A percentile compares a stretch with the other conserved stretches of the same genome.
phyloP scores from a whole-genome alignment of 169 alveolate genomes.

The Plasmodium berghei region DNA sequence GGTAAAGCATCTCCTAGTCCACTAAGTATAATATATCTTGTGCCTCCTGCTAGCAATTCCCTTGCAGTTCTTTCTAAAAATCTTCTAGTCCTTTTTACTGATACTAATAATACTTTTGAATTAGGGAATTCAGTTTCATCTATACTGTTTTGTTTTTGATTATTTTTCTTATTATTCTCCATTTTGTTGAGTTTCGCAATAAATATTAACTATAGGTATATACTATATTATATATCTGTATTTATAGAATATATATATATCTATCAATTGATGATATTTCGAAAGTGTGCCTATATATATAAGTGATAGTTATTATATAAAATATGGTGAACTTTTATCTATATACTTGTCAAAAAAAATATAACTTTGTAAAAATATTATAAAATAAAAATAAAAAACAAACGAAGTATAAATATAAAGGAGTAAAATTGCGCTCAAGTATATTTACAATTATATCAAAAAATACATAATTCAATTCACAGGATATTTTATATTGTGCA shows the following conservation, averaged over 20 bases:
- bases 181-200: slow-evolving; percentile 7
- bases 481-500: too few species aligned
- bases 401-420: too few species aligned
- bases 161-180: slow-evolving; percentile 67
- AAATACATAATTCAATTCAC: too few species aligned
- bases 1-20: slow-evolving; percentile 90
- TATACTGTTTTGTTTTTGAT: slow-evolving; percentile 53
- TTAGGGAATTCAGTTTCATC: slow-evolving; percentile 83
- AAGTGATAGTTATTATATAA: too few species aligned
- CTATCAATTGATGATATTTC: too few species aligned
- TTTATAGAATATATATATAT: too few species aligned
- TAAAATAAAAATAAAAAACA: too few species aligned
- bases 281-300: background rate
- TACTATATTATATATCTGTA: background rate
- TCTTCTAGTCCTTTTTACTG: slow-evolving; percentile 84
- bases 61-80: slow-evolving; percentile 88
- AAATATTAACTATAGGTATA: slow-evolving; percentile 11
- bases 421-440: too few species aligned
- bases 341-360: too few species aligned
- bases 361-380: too few species aligned
- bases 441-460: too few species aligned
- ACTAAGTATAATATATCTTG: slow-evolving; percentile 85
- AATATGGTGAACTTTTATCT: too few species aligned
- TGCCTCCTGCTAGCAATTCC: slow-evolving; percentile 88
- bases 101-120: slow-evolving; percentile 84